Percentiles rank a stretch among this genome's conserved stretches.
These are phyloP conservation scores for Tulasnella sp. DNA, from an alignment of 768 basidiomycete species.

Conservation along the genomic window DNA sequence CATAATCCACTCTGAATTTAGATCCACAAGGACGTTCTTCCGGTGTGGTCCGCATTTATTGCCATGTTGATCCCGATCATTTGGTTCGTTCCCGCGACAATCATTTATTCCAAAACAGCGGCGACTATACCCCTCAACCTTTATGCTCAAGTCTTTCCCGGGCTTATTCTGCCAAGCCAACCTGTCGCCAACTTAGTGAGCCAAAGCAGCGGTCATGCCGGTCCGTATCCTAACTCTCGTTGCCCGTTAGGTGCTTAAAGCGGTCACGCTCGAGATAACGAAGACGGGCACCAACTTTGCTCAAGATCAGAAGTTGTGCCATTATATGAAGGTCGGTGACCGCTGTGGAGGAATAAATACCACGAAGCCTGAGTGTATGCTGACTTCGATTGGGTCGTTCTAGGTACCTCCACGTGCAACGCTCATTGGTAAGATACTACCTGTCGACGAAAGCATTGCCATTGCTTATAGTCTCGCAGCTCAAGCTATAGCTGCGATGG, in stretches of 20 bases:
- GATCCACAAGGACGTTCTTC: slow-evolving; percentile 47
- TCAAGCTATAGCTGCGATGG: slow-evolving; percentile 27
- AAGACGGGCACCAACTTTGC: background rate
- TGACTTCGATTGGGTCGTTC: slow-evolving; percentile 27
- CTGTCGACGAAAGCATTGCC: background rate
- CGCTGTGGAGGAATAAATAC: background rate
- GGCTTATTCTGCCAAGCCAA: slow-evolving; percentile 30
- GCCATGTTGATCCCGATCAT: slow-evolving; percentile 27
- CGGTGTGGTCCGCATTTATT: slow-evolving; percentile 32
- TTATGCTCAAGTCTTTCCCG: slow-evolving; percentile 32
- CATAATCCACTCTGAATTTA: slow-evolving; percentile 5
- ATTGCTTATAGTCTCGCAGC: slow-evolving; percentile 20
- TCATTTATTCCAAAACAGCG: slow-evolving; percentile 33
- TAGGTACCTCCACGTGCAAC: slow-evolving; percentile 36
- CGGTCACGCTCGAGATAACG: background rate
- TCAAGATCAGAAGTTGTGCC: background rate
- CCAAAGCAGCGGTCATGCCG: background rate
- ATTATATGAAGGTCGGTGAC: background rate
- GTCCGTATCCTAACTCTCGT: background rate
- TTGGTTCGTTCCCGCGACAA: slow-evolving; percentile 33
- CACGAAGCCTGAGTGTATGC: background rate
- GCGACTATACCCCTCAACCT: slow-evolving; percentile 27
- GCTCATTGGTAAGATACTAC: slow-evolving; percentile 22
- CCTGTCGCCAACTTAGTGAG: slow-evolving; percentile 35
- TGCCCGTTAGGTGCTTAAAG: slow-evolving; percentile 19